Conservation (phyloP, 208 protist genomes). For the Trichomonas gallinae region DNA sequence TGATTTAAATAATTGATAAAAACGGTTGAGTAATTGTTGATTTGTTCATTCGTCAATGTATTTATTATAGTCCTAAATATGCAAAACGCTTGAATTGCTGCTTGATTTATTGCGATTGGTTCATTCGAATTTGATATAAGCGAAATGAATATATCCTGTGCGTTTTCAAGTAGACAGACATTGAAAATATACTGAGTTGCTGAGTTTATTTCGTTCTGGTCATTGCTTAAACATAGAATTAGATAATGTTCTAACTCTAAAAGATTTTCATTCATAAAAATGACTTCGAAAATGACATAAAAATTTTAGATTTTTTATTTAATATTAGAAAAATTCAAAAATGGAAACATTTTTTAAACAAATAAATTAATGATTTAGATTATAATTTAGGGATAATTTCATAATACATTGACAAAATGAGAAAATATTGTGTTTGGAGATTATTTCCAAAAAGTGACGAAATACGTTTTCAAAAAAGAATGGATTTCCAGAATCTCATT, state of each 20-base stretch:
- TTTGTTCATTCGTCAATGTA: not conserved
- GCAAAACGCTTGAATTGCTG: not conserved
- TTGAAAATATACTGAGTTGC: not conserved
- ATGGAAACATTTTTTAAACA: too few relatives aligned
- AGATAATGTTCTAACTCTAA: not conserved
- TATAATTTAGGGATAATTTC: too few relatives aligned
- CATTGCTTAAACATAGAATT: not conserved
- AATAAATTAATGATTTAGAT: too few relatives aligned
- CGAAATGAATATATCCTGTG: not conserved
- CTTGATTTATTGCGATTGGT: not conserved
- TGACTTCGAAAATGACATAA: too few relatives aligned
- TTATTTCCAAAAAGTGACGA: not conserved
- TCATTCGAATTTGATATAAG: not conserved
- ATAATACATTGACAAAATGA: too few relatives aligned
- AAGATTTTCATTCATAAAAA: not conserved
- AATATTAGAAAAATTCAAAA: too few relatives aligned
- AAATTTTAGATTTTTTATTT: too few relatives aligned
- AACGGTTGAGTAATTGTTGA: not conserved
- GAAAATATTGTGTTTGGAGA: too few relatives aligned
- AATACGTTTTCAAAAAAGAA: not conserved
- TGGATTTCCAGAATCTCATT: conserved; percentile 16
- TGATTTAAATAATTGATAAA: not conserved
- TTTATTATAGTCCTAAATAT: not conserved
- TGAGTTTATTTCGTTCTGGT: not conserved
- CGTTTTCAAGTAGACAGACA: not conserved